A percentile compares a stretch with the other conserved stretches of the same genome.
Conservation (phyloP, 805 yeast species). For the Saturnispora ahearnii region DNA sequence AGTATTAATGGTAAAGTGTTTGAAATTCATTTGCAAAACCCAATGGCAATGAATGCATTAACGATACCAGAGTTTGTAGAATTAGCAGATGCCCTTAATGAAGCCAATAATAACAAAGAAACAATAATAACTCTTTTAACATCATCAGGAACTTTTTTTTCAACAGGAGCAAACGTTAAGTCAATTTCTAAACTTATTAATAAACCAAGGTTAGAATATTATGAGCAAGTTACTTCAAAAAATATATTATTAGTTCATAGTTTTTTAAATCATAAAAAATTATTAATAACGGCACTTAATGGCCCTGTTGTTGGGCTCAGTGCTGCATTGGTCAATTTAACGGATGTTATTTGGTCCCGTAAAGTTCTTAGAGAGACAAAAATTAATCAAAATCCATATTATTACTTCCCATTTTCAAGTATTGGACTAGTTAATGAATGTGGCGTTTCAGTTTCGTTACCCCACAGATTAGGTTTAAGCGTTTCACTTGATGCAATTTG, state of each 20-base stretch:
- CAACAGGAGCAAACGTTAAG: constrained; percentile 75
- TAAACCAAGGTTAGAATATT: constrained; percentile 15
- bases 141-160: constrained; percentile 66
- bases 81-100: constrained; percentile 48
- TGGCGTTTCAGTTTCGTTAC: constrained; percentile 58
- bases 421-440: constrained; percentile 83
- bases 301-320: constrained; percentile 83
- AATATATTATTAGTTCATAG: constrained; percentile 61
- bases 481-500: constrained; percentile 65
- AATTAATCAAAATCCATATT: constrained; percentile 20
- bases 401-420: constrained; percentile 72
- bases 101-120: constrained; percentile 53
- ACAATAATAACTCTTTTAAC: constrained; percentile 59
- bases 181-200: constrained; percentile 23
- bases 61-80: constrained; percentile 53
- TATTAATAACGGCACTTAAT: constrained; percentile 64
- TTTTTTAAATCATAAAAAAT: constrained; percentile 61
- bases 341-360: constrained; percentile 63
- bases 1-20: constrained; percentile 19
- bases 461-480: constrained; percentile 62
- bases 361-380: neutral
- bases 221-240: constrained; percentile 40
- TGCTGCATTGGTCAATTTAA: constrained; percentile 63
- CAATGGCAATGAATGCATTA: constrained; percentile 57
- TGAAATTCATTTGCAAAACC: constrained; percentile 58